phyloP scores from a whole-genome alignment of 306 rosid species.

The Glycine soja region DNA sequence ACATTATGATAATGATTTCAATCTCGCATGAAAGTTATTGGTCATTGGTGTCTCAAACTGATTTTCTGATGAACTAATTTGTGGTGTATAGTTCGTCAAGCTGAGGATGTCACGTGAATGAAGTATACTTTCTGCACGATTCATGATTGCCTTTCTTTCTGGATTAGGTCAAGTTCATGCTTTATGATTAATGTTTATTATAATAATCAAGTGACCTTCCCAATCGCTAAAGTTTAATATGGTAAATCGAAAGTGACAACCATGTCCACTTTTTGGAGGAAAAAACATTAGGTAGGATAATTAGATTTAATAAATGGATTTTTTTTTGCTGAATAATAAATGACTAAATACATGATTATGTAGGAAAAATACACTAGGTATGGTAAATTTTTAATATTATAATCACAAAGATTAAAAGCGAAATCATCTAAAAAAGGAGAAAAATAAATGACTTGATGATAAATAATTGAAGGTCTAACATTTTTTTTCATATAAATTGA shows the following conservation, averaged over 20 bases:
- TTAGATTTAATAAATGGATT: background rate
- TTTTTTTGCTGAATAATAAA: background rate
- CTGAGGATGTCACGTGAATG: conserved; percentile 3
- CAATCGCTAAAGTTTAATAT: conserved; percentile 7
- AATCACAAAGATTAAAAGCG: background rate
- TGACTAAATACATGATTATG: background rate
- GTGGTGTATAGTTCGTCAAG: background rate
- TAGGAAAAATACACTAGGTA: too few relatives aligned
- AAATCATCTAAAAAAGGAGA: background rate
- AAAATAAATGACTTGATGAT: background rate
- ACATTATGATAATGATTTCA: background rate
- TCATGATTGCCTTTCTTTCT: conserved; percentile 28
- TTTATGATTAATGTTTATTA: background rate
- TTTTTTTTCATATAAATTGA: too few relatives aligned
- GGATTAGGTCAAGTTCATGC: background rate
- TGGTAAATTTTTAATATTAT: background rate
- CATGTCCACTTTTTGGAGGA: background rate
- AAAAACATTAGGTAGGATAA: background rate
- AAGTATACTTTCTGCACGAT: background rate
- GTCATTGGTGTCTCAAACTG: background rate
- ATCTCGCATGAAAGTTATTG: background rate
- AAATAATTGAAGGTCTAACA: background rate
- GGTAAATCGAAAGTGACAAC: conserved; percentile 20
- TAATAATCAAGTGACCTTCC: background rate
- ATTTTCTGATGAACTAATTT: background rate